Conservation (phyloP, 805 yeast genomes). For the Nakazawaea wickerhamii region DNA sequence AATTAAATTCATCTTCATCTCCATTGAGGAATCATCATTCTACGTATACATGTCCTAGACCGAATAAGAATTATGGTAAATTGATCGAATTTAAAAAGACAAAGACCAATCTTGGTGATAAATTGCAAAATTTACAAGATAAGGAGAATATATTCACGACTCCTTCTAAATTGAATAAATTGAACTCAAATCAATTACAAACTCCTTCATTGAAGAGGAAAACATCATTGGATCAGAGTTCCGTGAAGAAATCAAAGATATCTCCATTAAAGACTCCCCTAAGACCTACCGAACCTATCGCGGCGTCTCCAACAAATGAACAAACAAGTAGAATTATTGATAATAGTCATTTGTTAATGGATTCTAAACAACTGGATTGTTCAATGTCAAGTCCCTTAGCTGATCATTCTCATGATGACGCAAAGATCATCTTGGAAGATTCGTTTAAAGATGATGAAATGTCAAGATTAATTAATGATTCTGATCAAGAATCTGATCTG, state of each 20-base stretch:
- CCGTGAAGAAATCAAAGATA: too few species aligned
- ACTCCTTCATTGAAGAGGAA: conserved; percentile 9
- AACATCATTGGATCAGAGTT: conserved; percentile 2
- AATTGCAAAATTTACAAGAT: conserved; percentile 2
- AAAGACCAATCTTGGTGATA: conserved; percentile 10
- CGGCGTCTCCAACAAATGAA: conserved; percentile 25
- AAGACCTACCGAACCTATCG: conserved; percentile 26
- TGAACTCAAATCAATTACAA: conserved; percentile 2
- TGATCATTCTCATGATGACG: too few species aligned
- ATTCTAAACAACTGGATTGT: conserved; percentile 15
- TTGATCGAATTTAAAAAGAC: conserved; percentile 1
- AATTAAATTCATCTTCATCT: conserved; percentile 3
- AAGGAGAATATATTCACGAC: conserved; percentile 10
- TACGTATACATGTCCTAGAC: conserved; percentile 28
- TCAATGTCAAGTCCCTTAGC: conserved; percentile 27
- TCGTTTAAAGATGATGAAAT: conserved; percentile 14
- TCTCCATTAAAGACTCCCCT: conserved; percentile 21
- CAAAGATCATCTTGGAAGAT: too few species aligned
- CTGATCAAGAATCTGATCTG: not conserved
- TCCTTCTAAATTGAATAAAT: conserved; percentile 3
- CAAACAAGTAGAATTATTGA: conserved; percentile 20
- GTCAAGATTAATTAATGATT: too few species aligned
- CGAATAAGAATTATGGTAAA: conserved; percentile 14
- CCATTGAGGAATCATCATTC: conserved; percentile 14
- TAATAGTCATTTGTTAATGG: conserved; percentile 16